Percentiles rank a stretch among this genome's conserved stretches.
phyloP scores from a whole-genome alignment of 202 grass and related monocot species.

The Setaria italica region DNA sequence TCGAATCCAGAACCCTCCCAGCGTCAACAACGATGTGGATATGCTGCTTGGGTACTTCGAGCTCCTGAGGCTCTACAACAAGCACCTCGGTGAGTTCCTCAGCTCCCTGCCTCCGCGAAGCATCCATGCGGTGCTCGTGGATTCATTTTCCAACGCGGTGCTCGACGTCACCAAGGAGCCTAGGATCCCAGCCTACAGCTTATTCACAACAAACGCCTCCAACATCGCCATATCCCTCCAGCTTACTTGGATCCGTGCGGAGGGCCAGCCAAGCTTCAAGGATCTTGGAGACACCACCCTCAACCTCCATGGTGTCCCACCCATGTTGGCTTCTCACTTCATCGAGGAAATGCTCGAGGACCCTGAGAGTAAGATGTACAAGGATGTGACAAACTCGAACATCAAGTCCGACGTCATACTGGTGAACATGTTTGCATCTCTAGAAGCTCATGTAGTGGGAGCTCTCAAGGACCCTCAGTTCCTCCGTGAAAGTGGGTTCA shows the following conservation, averaged over 20 bases:
- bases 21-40: background rate
- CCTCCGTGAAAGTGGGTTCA: constrained; percentile 39
- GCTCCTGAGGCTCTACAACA: constrained; percentile 22
- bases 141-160: background rate
- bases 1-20: background rate
- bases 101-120: background rate
- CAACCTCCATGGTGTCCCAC: background rate
- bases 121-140: constrained; percentile 34
- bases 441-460: background rate
- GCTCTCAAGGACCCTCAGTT: background rate
- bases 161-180: background rate
- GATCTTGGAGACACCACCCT: background rate
- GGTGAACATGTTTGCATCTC: background rate
- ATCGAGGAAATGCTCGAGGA: background rate
- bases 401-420: background rate
- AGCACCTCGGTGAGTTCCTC: constrained; percentile 39
- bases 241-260: background rate
- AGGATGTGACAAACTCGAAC: background rate
- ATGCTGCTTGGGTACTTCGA: background rate
- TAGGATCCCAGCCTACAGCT: background rate
- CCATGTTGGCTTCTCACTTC: background rate
- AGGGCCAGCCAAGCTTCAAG: background rate
- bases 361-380: background rate
- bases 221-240: background rate
- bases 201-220: background rate